phyloP scores from a whole-genome alignment of 2,329 filamentous ascomycete species.

The Fusarium pseudonygamai region DNA sequence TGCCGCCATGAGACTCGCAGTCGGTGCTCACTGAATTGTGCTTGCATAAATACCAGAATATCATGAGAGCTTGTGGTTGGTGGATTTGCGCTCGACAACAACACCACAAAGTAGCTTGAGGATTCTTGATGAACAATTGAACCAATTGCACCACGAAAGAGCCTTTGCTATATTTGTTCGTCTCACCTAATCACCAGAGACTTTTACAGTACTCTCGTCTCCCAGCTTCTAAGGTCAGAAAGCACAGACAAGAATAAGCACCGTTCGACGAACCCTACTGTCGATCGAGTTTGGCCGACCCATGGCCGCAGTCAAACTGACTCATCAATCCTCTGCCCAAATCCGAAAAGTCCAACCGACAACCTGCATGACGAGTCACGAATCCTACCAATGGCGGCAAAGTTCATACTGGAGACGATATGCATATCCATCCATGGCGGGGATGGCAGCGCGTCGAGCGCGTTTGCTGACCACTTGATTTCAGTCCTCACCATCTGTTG shows the following conservation, averaged over 20 bases:
- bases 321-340: conserved; percentile 11
- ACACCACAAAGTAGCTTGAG: neutral
- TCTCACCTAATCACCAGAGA: neutral
- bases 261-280: conserved; percentile 32
- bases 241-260: conserved; percentile 21
- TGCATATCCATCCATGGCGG: conserved; percentile 34
- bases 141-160: neutral
- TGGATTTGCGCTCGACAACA: neutral
- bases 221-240: neutral
- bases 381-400: conserved; percentile 33
- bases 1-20: neutral
- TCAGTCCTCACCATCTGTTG: conserved; percentile 20
- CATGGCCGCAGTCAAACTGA: conserved; percentile 9
- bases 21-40: neutral
- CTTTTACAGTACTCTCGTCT: neutral
- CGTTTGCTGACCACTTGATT: conserved; percentile 35
- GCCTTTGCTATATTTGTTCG: neutral
- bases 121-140: neutral
- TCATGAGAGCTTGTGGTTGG: neutral
- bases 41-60: neutral
- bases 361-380: conserved; percentile 26
- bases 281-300: conserved; percentile 35
- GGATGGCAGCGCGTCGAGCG: conserved; percentile 36
- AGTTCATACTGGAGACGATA: conserved; percentile 4
- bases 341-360: conserved; percentile 15